Evolutionary conservation across 768 basidiomycete species (phyloP).

Genomic region (Sistotremastrum niveocremeum): DNA sequence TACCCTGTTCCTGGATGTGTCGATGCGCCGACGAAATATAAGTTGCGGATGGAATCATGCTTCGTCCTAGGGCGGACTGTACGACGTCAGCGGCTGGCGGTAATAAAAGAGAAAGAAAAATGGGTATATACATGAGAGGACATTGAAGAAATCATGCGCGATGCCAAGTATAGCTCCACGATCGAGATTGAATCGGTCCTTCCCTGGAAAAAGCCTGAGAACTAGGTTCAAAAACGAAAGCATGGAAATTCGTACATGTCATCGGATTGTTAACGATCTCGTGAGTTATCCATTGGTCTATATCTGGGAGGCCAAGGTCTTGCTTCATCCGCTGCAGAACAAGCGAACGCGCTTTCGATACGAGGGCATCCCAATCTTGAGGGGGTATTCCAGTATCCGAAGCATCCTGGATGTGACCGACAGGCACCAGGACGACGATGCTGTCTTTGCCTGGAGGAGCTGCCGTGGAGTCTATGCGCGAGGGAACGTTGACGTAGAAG

Average conservation of each 20-base stretch:
- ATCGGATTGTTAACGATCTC: slow-evolving; percentile 25
- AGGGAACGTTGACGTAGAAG: slow-evolving; percentile 30
- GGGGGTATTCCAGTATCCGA: slow-evolving; percentile 5
- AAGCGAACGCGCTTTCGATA: slow-evolving; percentile 17
- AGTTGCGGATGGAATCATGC: slow-evolving; percentile 18
- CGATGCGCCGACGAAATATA: slow-evolving; percentile 29
- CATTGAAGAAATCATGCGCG: slow-evolving; percentile 24
- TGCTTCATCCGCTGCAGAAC: slow-evolving; percentile 18
- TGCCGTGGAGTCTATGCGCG: slow-evolving; percentile 22
- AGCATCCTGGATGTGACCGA: slow-evolving; percentile 18
- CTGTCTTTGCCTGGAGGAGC: slow-evolving; percentile 25
- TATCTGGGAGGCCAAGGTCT: slow-evolving; percentile 14
- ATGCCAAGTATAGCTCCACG: slow-evolving; percentile 28
- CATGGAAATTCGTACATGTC: slow-evolving; percentile 15
- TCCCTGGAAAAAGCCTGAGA: slow-evolving; percentile 11
- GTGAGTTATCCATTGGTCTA: slow-evolving; percentile 20
- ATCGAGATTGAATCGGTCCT: slow-evolving; percentile 26
- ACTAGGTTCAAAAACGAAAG: neutral
- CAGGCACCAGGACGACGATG: slow-evolving; percentile 24
- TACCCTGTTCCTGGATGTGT: slow-evolving; percentile 27
- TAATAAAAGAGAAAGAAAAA: neutral
- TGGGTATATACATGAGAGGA: slow-evolving; percentile 16
- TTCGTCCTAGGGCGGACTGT: slow-evolving; percentile 13
- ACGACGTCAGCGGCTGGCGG: neutral
- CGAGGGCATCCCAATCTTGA: slow-evolving; percentile 9